Conservation (phyloP, 2,329 filamentous ascomycete genomes). For the Claviceps arundinis region DNA sequence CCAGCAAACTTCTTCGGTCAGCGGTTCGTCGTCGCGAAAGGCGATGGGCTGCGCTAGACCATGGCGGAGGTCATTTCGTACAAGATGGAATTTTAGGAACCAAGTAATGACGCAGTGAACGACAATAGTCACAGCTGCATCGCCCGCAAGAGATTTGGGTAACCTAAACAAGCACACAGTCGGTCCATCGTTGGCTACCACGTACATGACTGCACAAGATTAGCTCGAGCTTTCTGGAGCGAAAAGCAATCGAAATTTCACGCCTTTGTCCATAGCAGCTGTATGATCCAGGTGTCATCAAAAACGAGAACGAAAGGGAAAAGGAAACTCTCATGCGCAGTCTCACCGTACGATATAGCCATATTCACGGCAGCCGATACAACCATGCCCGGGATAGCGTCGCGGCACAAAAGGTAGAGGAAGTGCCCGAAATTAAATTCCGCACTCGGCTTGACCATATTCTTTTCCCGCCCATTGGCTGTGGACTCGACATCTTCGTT, state of each 20-base stretch:
- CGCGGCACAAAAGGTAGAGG: not conserved
- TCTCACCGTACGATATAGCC: not conserved
- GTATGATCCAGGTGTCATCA: too few relatives aligned
- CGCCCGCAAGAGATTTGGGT: not conserved
- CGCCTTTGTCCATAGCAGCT: too few relatives aligned
- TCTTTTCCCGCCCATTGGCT: not conserved
- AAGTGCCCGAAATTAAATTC: not conserved
- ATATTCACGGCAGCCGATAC: not conserved
- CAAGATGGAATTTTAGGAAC: constrained; percentile 34
- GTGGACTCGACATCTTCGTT: not conserved
- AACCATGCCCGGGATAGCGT: not conserved
- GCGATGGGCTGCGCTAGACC: constrained; percentile 34
- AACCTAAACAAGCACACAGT: not conserved
- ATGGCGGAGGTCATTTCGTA: constrained; percentile 31
- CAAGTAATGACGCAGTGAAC: constrained; percentile 38
- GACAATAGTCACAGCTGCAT: constrained; percentile 34
- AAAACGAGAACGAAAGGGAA: not conserved
- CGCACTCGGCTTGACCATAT: not conserved
- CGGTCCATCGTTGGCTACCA: not conserved
- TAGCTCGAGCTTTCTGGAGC: not conserved
- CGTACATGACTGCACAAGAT: constrained; percentile 1
- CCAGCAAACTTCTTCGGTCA: constrained; percentile 24
- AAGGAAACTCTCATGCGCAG: not conserved
- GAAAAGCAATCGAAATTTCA: too few relatives aligned
- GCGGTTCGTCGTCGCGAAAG: constrained; percentile 25